A percentile compares a stretch with the other conserved stretches of the same genome.
phyloP scores from a whole-genome alignment of 345 rosid species.

The Erucastrum elatum region DNA sequence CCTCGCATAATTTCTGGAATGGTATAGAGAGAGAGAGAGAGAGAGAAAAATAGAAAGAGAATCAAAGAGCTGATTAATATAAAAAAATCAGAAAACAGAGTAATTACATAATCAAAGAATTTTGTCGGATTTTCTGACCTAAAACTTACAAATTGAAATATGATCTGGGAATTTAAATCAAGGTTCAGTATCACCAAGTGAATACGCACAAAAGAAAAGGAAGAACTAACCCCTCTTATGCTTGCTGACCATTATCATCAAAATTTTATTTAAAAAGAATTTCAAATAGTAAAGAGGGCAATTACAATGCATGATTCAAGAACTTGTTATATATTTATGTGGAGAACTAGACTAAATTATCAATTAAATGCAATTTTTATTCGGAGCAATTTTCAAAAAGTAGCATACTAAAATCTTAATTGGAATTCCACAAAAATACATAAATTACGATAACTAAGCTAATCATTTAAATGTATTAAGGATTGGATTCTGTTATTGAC shows the following conservation, averaged over 20 bases:
- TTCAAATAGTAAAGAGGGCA: too few relatives aligned
- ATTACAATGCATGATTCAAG: neutral
- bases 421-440: neutral
- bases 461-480: neutral
- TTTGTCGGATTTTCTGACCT: neutral
- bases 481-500: neutral
- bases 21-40: neutral
- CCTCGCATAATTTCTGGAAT: too few relatives aligned
- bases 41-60: neutral
- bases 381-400: neutral
- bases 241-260: too few relatives aligned
- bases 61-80: neutral
- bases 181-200: too few relatives aligned
- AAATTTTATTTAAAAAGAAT: too few relatives aligned
- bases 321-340: neutral
- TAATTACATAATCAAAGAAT: neutral
- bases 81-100: neutral
- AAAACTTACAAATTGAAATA: too few relatives aligned
- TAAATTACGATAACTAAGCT: too few relatives aligned
- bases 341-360: neutral
- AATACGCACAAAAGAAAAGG: too few relatives aligned
- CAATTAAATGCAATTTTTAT: neutral
- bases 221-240: too few relatives aligned
- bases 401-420: neutral
- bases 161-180: too few relatives aligned